Base-by-base conservation (phyloP, 805 yeast genomes). In the Nematodospora valgi region DNA sequence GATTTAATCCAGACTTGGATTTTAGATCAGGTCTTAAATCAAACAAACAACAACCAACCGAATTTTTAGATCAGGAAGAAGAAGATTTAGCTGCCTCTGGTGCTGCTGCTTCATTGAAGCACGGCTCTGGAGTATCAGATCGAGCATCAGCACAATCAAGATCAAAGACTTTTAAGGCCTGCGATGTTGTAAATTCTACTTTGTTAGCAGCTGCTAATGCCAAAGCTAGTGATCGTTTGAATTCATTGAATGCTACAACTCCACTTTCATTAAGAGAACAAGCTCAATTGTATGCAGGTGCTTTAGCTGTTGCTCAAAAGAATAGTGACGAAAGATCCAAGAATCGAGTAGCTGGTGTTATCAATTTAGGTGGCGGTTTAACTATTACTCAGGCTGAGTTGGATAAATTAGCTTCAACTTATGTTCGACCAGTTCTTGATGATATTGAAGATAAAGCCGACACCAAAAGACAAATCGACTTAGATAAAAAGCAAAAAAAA, bases 311-410 rank as follows among this genome's bases (percentile, higher is more conserved):
- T 43, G 96, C 96, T 2, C 84, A 83, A 54, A 73, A 74, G 43
- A 78, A 78, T 49, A 67, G 74, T 30, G 76, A 74, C 32, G 78
- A 76, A 53, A 73, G 91, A 50, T 52, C 72, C 33, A 52, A 53
- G 30, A 47, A 52, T 32, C 67, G 70, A 42, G 78, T 80, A 44
- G 75, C 80, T 56, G 72, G 72, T 24, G 49, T 59, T 24, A 67
- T 87, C 48, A 72, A 86, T 51, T 62, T 91, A 43, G 98, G 98
- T 41, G 96, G 95, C 43, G 98, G 97, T 2, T 70, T 86, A 39
- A 76, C 72, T 51, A 77, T 91, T 73, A 69, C 84, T 25, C 82
- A 74, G 40, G 73, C 68, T 14, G 96, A 89, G 51, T 76, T 93
- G 42, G 82, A 86, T 44, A 72, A 72, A 34, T 75, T 91, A 65